These are phyloP conservation scores for Kuraishia molischiana DNA, from an alignment of 805 yeast genomes.

Conservation along the genomic window DNA sequence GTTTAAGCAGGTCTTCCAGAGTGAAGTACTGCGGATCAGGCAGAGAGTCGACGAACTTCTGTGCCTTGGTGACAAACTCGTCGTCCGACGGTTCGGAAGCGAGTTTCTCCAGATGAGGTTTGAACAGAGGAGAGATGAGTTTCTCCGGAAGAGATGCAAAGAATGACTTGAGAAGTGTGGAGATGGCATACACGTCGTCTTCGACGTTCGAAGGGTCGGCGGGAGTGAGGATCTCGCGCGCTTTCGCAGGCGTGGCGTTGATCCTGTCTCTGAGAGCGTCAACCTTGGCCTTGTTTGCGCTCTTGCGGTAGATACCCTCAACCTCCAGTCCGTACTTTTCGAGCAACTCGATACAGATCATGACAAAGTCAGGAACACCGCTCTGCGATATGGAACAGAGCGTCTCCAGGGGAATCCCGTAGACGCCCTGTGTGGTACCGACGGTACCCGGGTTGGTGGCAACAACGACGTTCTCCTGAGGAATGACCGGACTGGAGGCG, in stretches of 20 bases:
- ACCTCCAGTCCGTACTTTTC: conserved; percentile 77
- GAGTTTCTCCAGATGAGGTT: neutral
- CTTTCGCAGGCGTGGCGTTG: conserved; percentile 64
- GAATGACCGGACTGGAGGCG: neutral
- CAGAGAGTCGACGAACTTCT: neutral
- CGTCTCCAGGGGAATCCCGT: neutral
- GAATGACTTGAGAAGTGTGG: conserved; percentile 75
- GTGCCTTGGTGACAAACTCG: neutral
- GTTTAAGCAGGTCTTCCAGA: conserved; percentile 74
- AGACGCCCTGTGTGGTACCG: neutral
- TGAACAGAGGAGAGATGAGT: conserved; percentile 17
- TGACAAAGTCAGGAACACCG: conserved; percentile 76
- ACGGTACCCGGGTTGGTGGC: neutral
- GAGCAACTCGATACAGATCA: conserved; percentile 77
- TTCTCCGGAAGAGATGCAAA: conserved; percentile 86
- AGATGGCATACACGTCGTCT: conserved; percentile 80
- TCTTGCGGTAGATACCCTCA: conserved; percentile 85
- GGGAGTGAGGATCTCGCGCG: conserved; percentile 33
- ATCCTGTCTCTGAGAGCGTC: conserved; percentile 64
- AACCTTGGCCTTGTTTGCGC: conserved; percentile 69
- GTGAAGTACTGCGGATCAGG: conserved; percentile 97
- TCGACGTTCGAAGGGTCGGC: conserved; percentile 45
- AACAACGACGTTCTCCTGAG: neutral
- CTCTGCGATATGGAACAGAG: neutral
- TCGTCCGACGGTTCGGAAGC: neutral